Evolutionary conservation across 2,329 filamentous ascomycete species (phyloP).

Genomic region (Dendryphion nanum): DNA sequence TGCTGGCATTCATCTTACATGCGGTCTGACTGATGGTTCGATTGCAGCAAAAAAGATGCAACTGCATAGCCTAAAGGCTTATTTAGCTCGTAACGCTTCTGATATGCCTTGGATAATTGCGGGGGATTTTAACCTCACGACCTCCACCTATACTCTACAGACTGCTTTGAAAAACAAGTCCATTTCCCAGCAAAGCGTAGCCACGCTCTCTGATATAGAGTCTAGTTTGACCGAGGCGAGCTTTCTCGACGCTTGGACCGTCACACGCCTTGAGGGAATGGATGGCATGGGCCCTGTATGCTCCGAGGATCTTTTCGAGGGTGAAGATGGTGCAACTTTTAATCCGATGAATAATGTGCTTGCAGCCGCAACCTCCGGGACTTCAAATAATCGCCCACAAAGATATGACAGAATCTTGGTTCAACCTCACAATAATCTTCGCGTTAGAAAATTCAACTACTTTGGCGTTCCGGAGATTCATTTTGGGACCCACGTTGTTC

Average conservation of each 20-base stretch:
- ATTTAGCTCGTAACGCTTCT: constrained; percentile 46
- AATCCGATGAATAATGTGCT: constrained; percentile 58
- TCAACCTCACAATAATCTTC: constrained; percentile 42
- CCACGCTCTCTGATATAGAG: constrained; percentile 49
- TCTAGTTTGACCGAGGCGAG: constrained; percentile 45
- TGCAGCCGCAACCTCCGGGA: constrained; percentile 54
- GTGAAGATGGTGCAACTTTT: constrained; percentile 65
- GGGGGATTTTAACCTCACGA: constrained; percentile 65
- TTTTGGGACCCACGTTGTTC: constrained; percentile 15
- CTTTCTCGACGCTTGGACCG: constrained; percentile 55
- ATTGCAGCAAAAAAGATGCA: constrained; percentile 59
- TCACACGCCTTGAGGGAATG: constrained; percentile 45
- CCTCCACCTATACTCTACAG: constrained; percentile 57
- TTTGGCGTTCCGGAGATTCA: constrained; percentile 51
- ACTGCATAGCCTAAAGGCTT: constrained; percentile 49
- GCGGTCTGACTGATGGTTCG: constrained; percentile 59
- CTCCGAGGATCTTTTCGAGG: constrained; percentile 47
- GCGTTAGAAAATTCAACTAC: constrained; percentile 52
- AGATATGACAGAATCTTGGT: constrained; percentile 65
- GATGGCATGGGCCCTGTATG: constrained; percentile 35
- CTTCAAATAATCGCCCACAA: constrained; percentile 61
- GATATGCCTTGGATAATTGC: constrained; percentile 56
- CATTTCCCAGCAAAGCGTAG: constrained; percentile 52
- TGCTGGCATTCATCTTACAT: constrained; percentile 61
- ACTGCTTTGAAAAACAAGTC: constrained; percentile 52